Evolutionary conservation across 805 yeast genomes (phyloP), one percentile per base, ranked within the genome.

Genomic region (Hanseniaspora valbyensis): DNA sequence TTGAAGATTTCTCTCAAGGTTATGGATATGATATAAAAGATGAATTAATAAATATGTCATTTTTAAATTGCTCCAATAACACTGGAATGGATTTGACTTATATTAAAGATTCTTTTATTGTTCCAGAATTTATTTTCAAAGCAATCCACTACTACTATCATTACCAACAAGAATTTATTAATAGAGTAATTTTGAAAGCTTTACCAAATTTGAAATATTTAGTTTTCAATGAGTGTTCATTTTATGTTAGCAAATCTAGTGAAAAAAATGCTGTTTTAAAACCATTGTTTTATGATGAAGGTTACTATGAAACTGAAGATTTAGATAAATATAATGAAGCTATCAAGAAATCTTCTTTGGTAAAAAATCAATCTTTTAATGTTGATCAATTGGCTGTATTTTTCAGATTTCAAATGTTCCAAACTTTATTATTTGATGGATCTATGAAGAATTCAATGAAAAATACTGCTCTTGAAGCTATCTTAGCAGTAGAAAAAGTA

Each of bases 201-300:
- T 66, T 68, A 50, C 62, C 66, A 14, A 53, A 60, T 7, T 51
- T 70, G 43, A 59, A 67, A 46, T 69, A 67, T 48, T 52, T 70
- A 51, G 69, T 69, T 52, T 52, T 69, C 41, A 69, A 69, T 51
- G 72, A 69, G 49, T 62, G 68, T 13, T 65, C 72, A 16, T 59
- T 67, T 3, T 55, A 64, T n/a, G 58, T 66, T 3, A 50, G 61
- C 7, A 60, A 61, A 26, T 62, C 13, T 14, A 2, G 29, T 13
- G 51, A 60, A 25, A 54, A 54, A 9, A 61, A 59, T 36, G 59
- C 65, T 46, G 58, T 61, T 4, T 63, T 67, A 34, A 62, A 61
- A 18, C 72, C 72, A 12, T 56, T 68, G 9, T 68, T 68, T 49
- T 68, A 64, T 44, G 66, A 61, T 43, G 53, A 57, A 3, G 65